Evolutionary conservation across 1,284 basidiomycete genomes (phyloP).

Genomic region (Farysia itapuensis): DNA sequence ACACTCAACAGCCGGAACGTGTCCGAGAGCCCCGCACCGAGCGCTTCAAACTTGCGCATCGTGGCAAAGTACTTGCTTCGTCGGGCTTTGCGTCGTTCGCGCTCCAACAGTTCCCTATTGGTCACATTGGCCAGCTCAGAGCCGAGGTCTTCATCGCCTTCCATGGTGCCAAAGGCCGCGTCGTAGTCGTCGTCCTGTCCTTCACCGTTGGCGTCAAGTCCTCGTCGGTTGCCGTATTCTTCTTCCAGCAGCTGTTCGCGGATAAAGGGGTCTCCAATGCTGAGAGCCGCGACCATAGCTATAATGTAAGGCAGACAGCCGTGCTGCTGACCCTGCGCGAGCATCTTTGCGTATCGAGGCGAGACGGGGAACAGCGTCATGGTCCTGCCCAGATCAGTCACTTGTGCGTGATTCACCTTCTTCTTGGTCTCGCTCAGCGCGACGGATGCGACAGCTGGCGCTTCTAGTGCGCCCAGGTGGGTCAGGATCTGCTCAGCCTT

Average conservation of each 20-base stretch:
- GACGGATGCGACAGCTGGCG: constrained; percentile 62
- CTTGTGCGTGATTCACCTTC: constrained; percentile 61
- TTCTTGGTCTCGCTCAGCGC: constrained; percentile 61
- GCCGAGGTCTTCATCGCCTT: constrained; percentile 63
- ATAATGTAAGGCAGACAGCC: constrained; percentile 89
- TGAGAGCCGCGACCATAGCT: constrained; percentile 84
- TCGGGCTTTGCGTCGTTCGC: constrained; percentile 68
- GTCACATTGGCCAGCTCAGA: constrained; percentile 62
- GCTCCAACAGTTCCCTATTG: constrained; percentile 67
- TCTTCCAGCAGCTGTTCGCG: constrained; percentile 70
- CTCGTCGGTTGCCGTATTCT: constrained; percentile 59
- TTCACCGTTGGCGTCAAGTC: constrained; percentile 60
- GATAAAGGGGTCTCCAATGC: constrained; percentile 93
- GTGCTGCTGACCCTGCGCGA: constrained; percentile 87
- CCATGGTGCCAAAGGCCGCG: constrained; percentile 59
- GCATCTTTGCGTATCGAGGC: constrained; percentile 90
- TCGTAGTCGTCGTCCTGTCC: constrained; percentile 66
- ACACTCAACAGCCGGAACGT: constrained; percentile 84
- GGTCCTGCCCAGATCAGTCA: constrained; percentile 82
- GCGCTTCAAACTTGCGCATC: constrained; percentile 71
- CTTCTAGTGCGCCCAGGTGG: constrained; percentile 73
- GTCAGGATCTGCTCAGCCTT: constrained; percentile 81
- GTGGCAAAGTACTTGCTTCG: constrained; percentile 65
- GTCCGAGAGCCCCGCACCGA: constrained; percentile 85
- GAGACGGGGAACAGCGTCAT: constrained; percentile 94